Base-by-base conservation (phyloP, 352 stramenopile species). In the Salisapilia sapeloensis region DNA sequence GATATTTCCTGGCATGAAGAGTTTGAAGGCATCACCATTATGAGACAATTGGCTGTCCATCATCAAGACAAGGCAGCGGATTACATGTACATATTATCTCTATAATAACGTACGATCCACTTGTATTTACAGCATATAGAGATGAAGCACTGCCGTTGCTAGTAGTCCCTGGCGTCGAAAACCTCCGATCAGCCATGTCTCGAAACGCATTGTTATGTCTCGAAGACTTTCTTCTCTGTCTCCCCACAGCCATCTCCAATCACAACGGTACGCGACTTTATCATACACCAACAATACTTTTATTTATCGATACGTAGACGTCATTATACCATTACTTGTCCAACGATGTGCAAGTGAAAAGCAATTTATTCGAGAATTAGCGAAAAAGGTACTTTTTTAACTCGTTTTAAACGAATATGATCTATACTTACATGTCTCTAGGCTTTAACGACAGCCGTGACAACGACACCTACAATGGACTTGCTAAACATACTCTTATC, bases 361-460 rank as follows among this genome's bases (percentile, higher is more conserved):
- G 43, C 61, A 79, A 31, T 84, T 84, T 36, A 57, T 84, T 15
- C 56, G 50, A 1, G 64, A 84, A n/a, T 38, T 78, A 15, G 64
- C 67, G 6, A 44, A 40, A 28, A 40, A 69, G 15, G 60, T 45
- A 35, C 16, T 19, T 19, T 24, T 12, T 4, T 14, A 19, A n/a
- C 3, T 15, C 2, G 1, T 24, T 18, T 33, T n/a, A n/a, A n/a
- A n/a, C n/a, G n/a, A n/a, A n/a, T n/a, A n/a, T n/a, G n/a, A n/a
- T n/a, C n/a, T n/a, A n/a, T n/a, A n/a, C n/a, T n/a, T n/a, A n/a
- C n/a, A n/a, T n/a, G n/a, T n/a, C n/a, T n/a, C n/a, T n/a, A n/a
- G n/a, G n/a, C n/a, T n/a, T n/a, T n/a, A n/a, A n/a, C n/a, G n/a
- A n/a, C n/a, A n/a, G n/a, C n/a, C n/a, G n/a, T n/a, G n/a, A n/a